phyloP scores from a whole-genome alignment of 2,329 filamentous ascomycete genomes.

The Neonectria coccinea region DNA sequence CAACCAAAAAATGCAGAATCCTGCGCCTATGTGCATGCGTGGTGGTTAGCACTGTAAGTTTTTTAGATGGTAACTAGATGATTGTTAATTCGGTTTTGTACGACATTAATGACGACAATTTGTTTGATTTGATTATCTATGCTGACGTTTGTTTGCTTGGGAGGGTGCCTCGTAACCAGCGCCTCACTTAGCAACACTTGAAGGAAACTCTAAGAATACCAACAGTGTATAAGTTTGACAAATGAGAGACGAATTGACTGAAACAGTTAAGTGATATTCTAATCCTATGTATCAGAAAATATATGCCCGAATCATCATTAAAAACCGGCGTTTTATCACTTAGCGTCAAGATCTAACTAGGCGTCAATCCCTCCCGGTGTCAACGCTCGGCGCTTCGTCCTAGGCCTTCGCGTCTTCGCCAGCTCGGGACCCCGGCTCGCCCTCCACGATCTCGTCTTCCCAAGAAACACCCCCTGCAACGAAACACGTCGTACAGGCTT shows the following conservation, averaged over 20 bases:
- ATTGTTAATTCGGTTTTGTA: not conserved
- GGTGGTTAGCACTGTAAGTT: not conserved
- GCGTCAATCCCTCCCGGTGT: not conserved
- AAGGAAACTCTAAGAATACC: not conserved
- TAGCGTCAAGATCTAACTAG: not conserved
- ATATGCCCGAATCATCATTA: too few species aligned
- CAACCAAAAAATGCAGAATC: not conserved
- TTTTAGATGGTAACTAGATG: not conserved
- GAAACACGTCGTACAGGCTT: too few species aligned
- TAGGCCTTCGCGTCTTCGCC: conserved; percentile 9
- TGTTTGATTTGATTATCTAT: not conserved
- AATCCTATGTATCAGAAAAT: not conserved
- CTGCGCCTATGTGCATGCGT: not conserved
- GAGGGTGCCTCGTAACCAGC: too few species aligned
- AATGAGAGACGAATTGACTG: not conserved
- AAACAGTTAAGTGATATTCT: not conserved
- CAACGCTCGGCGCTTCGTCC: not conserved
- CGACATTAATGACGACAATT: not conserved
- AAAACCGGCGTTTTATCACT: not conserved
- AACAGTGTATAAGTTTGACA: not conserved
- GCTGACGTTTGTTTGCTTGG: not conserved
- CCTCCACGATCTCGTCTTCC: not conserved
- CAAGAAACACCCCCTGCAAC: not conserved
- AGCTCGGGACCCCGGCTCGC: not conserved
- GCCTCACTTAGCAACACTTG: not conserved